These are phyloP conservation scores for Elongisporangium senticosum DNA, from an alignment of 352 stramenopile genomes.

Conservation along the genomic window DNA sequence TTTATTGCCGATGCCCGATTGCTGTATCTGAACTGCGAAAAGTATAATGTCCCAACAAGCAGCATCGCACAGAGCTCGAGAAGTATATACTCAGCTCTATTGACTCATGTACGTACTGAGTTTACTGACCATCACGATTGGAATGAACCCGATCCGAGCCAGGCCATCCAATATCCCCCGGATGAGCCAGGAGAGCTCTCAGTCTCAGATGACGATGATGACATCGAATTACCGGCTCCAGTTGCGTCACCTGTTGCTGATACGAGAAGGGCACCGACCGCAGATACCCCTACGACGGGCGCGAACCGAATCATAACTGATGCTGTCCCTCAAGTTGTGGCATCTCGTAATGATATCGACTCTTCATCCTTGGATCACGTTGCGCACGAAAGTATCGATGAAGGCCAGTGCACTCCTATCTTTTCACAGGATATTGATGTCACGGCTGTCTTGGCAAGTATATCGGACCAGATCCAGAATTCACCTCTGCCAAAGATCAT, in stretches of 20 bases:
- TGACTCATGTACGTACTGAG: slow-evolving; percentile 53
- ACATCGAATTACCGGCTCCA: slow-evolving; percentile 1
- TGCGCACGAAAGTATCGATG: neutral
- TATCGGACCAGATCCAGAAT: neutral
- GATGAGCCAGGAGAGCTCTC: slow-evolving; percentile 20
- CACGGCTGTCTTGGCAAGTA: neutral
- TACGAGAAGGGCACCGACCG: neutral
- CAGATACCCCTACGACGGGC: neutral
- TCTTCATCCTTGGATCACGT: neutral
- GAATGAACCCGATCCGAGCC: neutral
- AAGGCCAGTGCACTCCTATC: neutral
- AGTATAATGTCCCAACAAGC: slow-evolving; percentile 80
- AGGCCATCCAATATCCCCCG: slow-evolving; percentile 36
- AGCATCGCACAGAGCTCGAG: slow-evolving; percentile 76
- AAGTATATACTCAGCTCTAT: slow-evolving; percentile 53
- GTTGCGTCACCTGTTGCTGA: neutral
- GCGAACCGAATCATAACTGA: neutral
- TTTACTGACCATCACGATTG: slow-evolving; percentile 35
- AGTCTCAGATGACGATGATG: slow-evolving; percentile 16
- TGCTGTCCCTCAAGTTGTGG: neutral
- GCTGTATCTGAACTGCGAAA: slow-evolving; percentile 73
- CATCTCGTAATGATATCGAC: neutral
- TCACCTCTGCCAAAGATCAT: neutral
- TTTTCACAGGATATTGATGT: neutral
- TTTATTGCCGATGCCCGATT: slow-evolving; percentile 75